Conservation (phyloP, 192 early-diverging fungal genomes). For the Backusella westeae region DNA sequence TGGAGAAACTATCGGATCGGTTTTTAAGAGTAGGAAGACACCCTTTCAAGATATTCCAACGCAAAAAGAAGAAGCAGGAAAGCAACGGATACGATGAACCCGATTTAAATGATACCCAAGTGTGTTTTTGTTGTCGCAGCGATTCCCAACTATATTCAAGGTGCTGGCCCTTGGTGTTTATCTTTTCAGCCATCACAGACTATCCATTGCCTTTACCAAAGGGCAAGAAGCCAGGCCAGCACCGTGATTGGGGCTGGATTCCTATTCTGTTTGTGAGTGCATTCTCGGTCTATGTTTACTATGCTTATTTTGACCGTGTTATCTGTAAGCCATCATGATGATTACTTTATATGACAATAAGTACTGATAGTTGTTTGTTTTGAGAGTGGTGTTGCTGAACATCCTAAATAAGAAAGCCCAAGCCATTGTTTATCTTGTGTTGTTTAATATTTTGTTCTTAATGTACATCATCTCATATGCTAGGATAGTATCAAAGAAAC, state of each 20-base stretch:
- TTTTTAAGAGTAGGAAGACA: background rate
- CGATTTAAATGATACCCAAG: background rate
- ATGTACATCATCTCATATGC: conserved; percentile 43
- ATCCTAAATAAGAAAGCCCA: conserved; percentile 4
- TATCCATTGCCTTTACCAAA: conserved; percentile 24
- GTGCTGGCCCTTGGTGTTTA: conserved; percentile 24
- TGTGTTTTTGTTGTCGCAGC: background rate
- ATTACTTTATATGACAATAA: background rate
- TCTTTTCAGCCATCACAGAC: conserved; percentile 23
- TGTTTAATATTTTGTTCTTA: conserved; percentile 31
- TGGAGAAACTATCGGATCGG: background rate
- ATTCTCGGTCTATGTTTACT: conserved; percentile 24
- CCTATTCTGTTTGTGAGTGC: conserved; percentile 26
- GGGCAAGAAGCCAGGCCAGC: conserved; percentile 21
- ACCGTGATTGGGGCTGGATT: conserved; percentile 29
- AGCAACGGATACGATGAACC: background rate
- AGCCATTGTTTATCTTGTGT: conserved; percentile 38
- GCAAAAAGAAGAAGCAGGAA: background rate
- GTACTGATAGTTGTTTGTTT: background rate
- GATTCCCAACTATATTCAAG: conserved; percentile 16
- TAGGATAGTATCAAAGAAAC: conserved; percentile 36
- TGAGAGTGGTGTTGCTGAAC: conserved; percentile 18
- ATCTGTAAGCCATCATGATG: conserved; percentile 17
- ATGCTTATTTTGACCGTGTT: conserved; percentile 22
- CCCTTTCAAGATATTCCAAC: background rate